Evolutionary conservation across 768 basidiomycete genomes (phyloP).

Genomic region (Serpula lacrymans): DNA sequence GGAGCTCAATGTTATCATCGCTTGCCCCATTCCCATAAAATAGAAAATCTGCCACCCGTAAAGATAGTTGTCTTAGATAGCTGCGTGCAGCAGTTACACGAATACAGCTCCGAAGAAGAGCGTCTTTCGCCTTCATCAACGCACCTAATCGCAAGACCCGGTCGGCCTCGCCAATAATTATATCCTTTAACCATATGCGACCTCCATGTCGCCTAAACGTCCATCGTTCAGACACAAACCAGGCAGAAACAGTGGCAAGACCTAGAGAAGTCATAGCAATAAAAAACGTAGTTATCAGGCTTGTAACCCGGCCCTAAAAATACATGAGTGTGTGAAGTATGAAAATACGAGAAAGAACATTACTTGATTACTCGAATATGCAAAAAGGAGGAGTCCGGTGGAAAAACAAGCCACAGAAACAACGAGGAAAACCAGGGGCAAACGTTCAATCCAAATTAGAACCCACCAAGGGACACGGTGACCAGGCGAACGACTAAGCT

Average conservation of each 20-base stretch:
- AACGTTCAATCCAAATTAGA: conserved; percentile 18
- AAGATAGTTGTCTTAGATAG: not conserved
- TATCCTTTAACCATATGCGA: conserved; percentile 64
- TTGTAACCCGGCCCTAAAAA: conserved; percentile 46
- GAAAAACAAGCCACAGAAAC: conserved; percentile 18
- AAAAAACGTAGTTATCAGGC: conserved; percentile 62
- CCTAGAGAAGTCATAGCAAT: conserved; percentile 71
- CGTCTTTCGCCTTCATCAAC: conserved; percentile 6
- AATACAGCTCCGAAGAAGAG: not conserved
- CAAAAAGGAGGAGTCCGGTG: conserved; percentile 13
- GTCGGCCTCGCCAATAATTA: conserved; percentile 43
- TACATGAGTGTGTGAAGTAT: not conserved
- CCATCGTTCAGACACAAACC: conserved; percentile 70
- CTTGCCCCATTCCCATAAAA: not conserved
- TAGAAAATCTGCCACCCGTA: not conserved
- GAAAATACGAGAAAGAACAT: conserved; percentile 6
- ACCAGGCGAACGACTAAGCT: conserved; percentile 18
- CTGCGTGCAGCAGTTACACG: not conserved
- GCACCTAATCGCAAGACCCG: conserved; percentile 30
- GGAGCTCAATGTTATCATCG: not conserved
- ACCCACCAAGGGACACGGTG: conserved; percentile 20
- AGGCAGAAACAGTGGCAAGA: conserved; percentile 61
- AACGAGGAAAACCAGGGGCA: conserved; percentile 16
- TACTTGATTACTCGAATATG: conserved; percentile 14
- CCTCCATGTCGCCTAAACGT: conserved; percentile 58